These are phyloP conservation scores for Syzygium aromaticum DNA, from an alignment of 345 rosid genomes.

Conservation along the genomic window DNA sequence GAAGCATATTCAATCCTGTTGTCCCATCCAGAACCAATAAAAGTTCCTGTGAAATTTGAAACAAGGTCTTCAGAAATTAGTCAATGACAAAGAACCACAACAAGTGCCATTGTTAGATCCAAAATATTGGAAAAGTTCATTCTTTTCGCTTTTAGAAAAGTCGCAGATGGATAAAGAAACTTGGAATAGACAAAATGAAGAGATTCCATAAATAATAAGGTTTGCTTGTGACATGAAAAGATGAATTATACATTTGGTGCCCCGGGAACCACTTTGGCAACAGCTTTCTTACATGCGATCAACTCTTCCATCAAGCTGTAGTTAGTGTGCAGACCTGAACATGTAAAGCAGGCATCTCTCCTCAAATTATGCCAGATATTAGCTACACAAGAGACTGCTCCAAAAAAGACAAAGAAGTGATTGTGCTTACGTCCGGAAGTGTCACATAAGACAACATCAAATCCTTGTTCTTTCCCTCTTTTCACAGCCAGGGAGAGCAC, in stretches of 20 bases:
- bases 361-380: background rate
- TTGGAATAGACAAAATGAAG: background rate
- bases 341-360: slow-evolving; percentile 2
- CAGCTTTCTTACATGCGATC: slow-evolving; percentile 81
- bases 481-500: slow-evolving; percentile 94
- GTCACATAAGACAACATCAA: slow-evolving; percentile 82
- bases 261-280: slow-evolving; percentile 64
- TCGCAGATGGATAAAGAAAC: background rate
- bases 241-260: slow-evolving; percentile 59
- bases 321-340: slow-evolving; percentile 89
- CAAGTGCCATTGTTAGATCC: background rate
- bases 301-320: slow-evolving; percentile 95
- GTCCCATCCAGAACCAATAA: slow-evolving; percentile 93
- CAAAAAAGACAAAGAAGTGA: slow-evolving; percentile 1
- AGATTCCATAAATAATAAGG: background rate
- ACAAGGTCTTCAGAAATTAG: background rate
- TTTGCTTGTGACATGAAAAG: background rate
- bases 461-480: slow-evolving; percentile 80
- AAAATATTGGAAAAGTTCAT: background rate
- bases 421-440: slow-evolving; percentile 89
- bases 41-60: slow-evolving; percentile 50
- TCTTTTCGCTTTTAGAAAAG: background rate
- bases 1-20: slow-evolving; percentile 97
- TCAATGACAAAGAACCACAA: background rate
- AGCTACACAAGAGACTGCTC: background rate